phyloP scores from a whole-genome alignment of 768 basidiomycete genomes.

The Phylloporus rhodoxanthus region DNA sequence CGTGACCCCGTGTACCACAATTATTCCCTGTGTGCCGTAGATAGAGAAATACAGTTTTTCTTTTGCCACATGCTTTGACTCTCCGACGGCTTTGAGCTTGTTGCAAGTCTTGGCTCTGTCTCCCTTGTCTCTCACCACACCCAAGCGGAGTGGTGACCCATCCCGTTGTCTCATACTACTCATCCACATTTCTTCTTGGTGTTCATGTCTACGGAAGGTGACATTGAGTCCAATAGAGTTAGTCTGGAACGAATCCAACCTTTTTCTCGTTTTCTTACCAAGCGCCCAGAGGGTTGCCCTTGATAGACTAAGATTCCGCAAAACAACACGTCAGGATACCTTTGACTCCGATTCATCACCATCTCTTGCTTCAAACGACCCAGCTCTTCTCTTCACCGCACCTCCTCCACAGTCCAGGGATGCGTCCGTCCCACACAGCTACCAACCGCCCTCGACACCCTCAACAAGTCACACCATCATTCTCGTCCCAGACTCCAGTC shows the following conservation, averaged over 20 bases:
- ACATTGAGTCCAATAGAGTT: conserved; percentile 47
- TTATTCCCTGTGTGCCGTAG: conserved; percentile 27
- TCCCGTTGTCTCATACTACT: conserved; percentile 10
- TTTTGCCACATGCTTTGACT: conserved; percentile 47
- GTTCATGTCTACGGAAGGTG: conserved; percentile 45
- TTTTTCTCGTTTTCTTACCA: conserved; percentile 28
- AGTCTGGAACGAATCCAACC: conserved; percentile 31
- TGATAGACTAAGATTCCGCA: conserved; percentile 45
- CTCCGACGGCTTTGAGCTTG: conserved; percentile 42
- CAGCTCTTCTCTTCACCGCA: conserved; percentile 31
- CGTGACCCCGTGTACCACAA: conserved; percentile 16
- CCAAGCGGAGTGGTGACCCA: conserved; percentile 11
- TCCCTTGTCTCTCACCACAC: conserved; percentile 20
- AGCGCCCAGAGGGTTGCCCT: conserved; percentile 40
- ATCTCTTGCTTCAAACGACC: conserved; percentile 59
- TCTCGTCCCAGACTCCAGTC: conserved; percentile 76
- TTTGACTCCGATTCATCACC: conserved; percentile 35
- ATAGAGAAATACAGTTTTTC: conserved; percentile 34
- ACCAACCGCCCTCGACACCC: conserved; percentile 44
- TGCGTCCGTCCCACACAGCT: conserved; percentile 61
- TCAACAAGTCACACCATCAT: conserved; percentile 45
- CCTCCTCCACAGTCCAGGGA: conserved; percentile 71
- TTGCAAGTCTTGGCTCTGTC: conserved; percentile 28
- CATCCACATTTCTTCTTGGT: conserved; percentile 17
- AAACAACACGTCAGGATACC: conserved; percentile 32